Conservation (phyloP, 2,329 filamentous ascomycete genomes). For the Sphaceloma murrayae region DNA sequence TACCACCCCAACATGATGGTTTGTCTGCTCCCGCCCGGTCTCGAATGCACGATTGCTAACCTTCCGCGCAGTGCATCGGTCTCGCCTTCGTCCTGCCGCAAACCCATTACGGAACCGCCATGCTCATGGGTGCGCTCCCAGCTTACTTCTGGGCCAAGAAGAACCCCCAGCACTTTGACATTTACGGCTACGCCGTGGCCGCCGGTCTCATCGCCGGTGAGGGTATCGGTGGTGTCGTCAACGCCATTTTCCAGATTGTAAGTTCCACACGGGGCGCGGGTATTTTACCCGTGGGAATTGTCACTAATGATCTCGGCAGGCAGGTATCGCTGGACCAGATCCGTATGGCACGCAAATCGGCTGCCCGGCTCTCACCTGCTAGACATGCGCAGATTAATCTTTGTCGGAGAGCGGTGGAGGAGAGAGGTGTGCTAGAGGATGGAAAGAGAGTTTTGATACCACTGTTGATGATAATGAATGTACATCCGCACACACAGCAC, state of each 20-base stretch:
- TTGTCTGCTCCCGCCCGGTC: too few species aligned
- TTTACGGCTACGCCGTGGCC: slow-evolving; percentile 51
- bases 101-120: slow-evolving; percentile 50
- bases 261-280: too few species aligned
- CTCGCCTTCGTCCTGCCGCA: slow-evolving; percentile 50
- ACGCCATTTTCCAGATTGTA: slow-evolving; percentile 44
- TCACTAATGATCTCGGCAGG: not conserved
- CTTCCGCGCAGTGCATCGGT: slow-evolving; percentile 36
- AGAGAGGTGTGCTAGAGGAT: too few species aligned
- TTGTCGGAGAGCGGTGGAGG: not conserved
- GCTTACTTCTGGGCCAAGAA: slow-evolving; percentile 48
- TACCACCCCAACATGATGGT: slow-evolving; percentile 54
- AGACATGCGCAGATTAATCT: slow-evolving; percentile 16
- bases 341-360: slow-evolving; percentile 35
- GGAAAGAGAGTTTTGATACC: not conserved
- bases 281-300: not conserved
- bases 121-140: slow-evolving; percentile 46
- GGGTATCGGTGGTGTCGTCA: slow-evolving; percentile 54
- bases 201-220: slow-evolving; percentile 55
- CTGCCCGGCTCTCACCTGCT: slow-evolving; percentile 33
- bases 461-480: not conserved
- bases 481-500: not conserved
- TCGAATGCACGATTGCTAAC: too few species aligned
- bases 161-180: slow-evolving; percentile 44
- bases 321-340: not conserved